phyloP scores from a whole-genome alignment of 2,329 filamentous ascomycete genomes.

The Dothiorella sarmentorum region DNA sequence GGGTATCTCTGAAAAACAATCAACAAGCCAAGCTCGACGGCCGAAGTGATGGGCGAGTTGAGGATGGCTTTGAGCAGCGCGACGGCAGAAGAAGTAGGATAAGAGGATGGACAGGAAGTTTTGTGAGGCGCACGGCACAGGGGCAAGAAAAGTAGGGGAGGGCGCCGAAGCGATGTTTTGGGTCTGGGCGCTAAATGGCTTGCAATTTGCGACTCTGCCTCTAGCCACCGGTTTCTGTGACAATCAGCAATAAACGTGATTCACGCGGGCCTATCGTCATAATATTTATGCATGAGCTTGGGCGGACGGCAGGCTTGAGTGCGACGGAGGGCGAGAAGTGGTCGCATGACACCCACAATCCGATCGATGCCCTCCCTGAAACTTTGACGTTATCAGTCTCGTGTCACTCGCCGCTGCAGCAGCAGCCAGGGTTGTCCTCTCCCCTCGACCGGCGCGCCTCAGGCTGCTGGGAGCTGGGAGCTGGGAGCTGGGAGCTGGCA shows the following conservation, averaged over 20 bases:
- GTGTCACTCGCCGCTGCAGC: conserved; percentile 5
- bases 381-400: conserved; percentile 13
- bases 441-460: neutral
- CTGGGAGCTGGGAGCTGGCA: too few species aligned
- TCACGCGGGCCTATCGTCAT: conserved; percentile 16
- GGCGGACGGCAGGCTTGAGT: conserved; percentile 2
- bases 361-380: conserved; percentile 12
- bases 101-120: neutral
- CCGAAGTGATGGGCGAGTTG: neutral
- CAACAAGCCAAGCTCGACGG: conserved; percentile 14
- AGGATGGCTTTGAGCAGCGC: neutral
- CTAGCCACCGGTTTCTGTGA: conserved; percentile 12
- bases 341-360: conserved; percentile 11
- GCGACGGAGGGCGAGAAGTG: neutral
- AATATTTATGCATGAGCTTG: conserved; percentile 14
- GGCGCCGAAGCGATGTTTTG: conserved; percentile 10
- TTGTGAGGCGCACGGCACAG: conserved; percentile 1
- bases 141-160: conserved; percentile 10
- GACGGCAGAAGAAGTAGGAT: conserved; percentile 10
- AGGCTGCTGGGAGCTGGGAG: too few species aligned
- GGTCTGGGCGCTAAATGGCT: conserved; percentile 12
- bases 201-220: conserved; percentile 10
- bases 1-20: conserved; percentile 15
- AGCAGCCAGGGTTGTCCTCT: neutral
- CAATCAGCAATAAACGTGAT: conserved; percentile 18